Conservation (phyloP, 2,329 filamentous ascomycete species). For the Exserohilum rostratum region DNA sequence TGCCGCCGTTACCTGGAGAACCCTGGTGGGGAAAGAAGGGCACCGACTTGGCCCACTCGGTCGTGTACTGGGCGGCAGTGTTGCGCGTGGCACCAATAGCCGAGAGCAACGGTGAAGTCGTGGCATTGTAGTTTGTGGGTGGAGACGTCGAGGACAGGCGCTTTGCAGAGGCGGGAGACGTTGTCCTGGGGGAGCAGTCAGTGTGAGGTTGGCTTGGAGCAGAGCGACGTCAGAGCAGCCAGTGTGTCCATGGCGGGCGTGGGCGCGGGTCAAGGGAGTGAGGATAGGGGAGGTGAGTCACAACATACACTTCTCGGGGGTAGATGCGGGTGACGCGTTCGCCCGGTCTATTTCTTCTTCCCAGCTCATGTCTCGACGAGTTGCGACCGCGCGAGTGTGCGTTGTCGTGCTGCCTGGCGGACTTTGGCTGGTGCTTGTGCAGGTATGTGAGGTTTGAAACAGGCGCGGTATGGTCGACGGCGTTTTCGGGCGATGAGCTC, state of each 20-base stretch:
- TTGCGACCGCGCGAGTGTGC: constrained; percentile 45
- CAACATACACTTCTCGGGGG: constrained; percentile 49
- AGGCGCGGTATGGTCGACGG: constrained; percentile 37
- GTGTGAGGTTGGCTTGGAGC: constrained; percentile 13
- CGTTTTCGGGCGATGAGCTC: constrained; percentile 46
- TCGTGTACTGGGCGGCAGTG: constrained; percentile 48
- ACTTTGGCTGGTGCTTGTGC: constrained; percentile 45
- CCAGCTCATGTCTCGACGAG: constrained; percentile 50
- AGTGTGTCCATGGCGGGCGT: constrained; percentile 3
- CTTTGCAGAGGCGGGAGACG: constrained; percentile 43
- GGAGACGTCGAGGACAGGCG: constrained; percentile 46
- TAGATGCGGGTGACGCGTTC: constrained; percentile 49
- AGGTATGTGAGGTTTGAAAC: constrained; percentile 45
- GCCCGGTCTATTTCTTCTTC: constrained; percentile 49
- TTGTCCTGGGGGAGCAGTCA: constrained; percentile 39
- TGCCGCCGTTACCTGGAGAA: constrained; percentile 48
- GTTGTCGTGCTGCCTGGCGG: constrained; percentile 43
- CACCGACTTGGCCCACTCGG: constrained; percentile 56
- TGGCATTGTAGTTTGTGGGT: constrained; percentile 44
- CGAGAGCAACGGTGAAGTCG: constrained; percentile 48
- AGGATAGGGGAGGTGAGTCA: constrained; percentile 2
- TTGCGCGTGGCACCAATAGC: constrained; percentile 47
- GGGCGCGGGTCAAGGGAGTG: neutral
- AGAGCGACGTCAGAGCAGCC: constrained; percentile 6
- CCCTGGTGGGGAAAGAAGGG: constrained; percentile 51